These are phyloP conservation scores for Ophiostoma sp. DNA, from an alignment of 2,329 filamentous ascomycete species.

Conservation along the genomic window DNA sequence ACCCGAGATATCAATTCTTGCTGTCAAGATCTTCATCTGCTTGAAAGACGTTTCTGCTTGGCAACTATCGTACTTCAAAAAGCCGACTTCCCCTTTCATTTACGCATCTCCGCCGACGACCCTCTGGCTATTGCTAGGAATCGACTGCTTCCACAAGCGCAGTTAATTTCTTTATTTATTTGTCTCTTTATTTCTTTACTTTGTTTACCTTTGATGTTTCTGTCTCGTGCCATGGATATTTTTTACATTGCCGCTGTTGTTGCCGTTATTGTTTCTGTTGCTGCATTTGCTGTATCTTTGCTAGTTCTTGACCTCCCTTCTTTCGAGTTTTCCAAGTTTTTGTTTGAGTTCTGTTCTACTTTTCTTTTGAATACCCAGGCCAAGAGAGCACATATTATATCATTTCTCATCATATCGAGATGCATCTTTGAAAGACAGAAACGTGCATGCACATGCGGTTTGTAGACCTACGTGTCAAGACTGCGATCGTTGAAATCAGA, in stretches of 20 bases:
- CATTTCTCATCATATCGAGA: not conserved
- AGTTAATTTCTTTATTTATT: constrained; percentile 1
- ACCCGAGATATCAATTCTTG: not conserved
- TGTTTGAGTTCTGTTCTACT: not conserved
- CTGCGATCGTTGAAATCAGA: constrained; percentile 5
- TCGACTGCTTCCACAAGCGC: constrained; percentile 5
- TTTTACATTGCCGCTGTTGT: not conserved
- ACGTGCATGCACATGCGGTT: not conserved
- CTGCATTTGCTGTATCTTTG: not conserved
- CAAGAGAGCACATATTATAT: not conserved
- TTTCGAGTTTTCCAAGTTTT: not conserved
- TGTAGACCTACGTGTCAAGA: not conserved
- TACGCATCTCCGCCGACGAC: not conserved
- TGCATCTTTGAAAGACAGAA: not conserved
- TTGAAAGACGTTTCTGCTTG: not conserved
- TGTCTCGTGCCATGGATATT: not conserved
- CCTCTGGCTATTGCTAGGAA: not conserved
- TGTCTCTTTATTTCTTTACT: constrained; percentile 4
- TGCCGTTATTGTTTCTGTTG: not conserved
- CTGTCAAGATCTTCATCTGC: too few relatives aligned
- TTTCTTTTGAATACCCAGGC: constrained; percentile 14
- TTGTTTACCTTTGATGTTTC: not conserved
- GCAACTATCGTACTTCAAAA: not conserved
- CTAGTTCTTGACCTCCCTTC: not conserved
- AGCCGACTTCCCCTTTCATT: not conserved